A percentile compares a stretch with the other conserved stretches of the same genome.
phyloP scores from a whole-genome alignment of 257 asterid species.

The Primulina tabacum region DNA sequence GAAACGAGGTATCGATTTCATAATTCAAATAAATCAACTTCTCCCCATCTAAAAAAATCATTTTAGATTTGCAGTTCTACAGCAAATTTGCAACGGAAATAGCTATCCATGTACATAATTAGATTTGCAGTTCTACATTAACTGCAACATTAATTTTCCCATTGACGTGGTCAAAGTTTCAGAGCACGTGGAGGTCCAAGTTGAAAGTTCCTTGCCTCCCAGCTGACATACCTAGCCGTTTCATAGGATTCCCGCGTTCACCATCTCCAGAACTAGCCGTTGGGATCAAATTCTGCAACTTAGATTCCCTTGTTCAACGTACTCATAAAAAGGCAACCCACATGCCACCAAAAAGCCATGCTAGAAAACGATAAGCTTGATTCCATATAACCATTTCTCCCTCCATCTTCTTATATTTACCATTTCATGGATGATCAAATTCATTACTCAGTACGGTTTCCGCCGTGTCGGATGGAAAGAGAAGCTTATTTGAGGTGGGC shows the following conservation, averaged over 20 bases:
- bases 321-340: slow-evolving; percentile 16
- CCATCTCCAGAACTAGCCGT: slow-evolving; percentile 38
- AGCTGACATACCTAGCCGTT: slow-evolving; percentile 46
- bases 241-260: slow-evolving; percentile 30
- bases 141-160: slow-evolving; percentile 19
- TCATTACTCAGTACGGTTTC: not conserved
- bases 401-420: not conserved
- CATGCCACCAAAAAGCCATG: slow-evolving; percentile 13
- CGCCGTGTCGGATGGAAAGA: slow-evolving; percentile 13
- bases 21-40: too few species aligned
- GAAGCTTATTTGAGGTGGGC: slow-evolving; percentile 17
- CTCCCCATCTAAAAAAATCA: too few species aligned
- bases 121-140: not conserved
- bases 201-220: too few species aligned
- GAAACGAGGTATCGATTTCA: too few species aligned
- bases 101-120: not conserved
- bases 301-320: not conserved
- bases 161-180: slow-evolving; percentile 20
- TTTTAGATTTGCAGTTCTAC: not conserved
- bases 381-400: not conserved
- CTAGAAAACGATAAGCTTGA: slow-evolving; percentile 1
- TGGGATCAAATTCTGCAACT: slow-evolving; percentile 7
- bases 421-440: slow-evolving; percentile 24
- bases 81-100: not conserved
- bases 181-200: not conserved